Percentiles rank a stretch among this genome's conserved stretches.
phyloP scores from a whole-genome alignment of 83 land plant species.

The Thuja plicata region DNA sequence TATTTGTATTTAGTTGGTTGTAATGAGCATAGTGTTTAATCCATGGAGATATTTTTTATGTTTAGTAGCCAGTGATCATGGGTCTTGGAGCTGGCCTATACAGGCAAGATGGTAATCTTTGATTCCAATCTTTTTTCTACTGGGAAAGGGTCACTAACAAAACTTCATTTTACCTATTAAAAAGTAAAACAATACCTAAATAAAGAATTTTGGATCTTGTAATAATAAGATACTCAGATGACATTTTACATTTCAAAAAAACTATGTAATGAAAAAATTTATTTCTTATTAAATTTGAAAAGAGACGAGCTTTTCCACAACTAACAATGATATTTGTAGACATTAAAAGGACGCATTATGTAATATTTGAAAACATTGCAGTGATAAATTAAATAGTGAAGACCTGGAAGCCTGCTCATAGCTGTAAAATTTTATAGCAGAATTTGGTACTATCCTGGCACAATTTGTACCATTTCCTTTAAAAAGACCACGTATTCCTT shows the following conservation, averaged over 20 bases:
- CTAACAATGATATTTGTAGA: neutral
- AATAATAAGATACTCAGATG: neutral
- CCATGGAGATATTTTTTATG: too few species aligned
- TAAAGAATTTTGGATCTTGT: neutral
- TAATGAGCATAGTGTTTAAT: too few species aligned
- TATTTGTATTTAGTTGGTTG: too few species aligned
- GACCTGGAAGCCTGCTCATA: constrained; percentile 88
- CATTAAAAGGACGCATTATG: neutral
- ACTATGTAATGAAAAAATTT: neutral
- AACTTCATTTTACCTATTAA: too few species aligned
- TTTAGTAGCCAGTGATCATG: too few species aligned
- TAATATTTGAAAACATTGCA: neutral
- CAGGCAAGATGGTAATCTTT: too few species aligned
- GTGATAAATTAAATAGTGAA: neutral
- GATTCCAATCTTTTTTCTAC: too few species aligned
- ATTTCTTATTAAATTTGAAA: neutral
- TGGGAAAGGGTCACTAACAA: too few species aligned
- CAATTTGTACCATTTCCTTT: constrained; percentile 95
- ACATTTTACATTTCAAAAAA: neutral
- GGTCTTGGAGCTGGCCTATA: too few species aligned
- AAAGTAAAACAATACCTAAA: neutral
- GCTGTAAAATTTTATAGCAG: constrained; percentile 91
- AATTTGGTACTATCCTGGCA: constrained; percentile 87
- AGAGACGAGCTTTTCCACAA: neutral
- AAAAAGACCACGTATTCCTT: constrained; percentile 81